phyloP scores from a whole-genome alignment of 2,329 filamentous ascomycete genomes.

The Zymoseptoria ardabiliae region DNA sequence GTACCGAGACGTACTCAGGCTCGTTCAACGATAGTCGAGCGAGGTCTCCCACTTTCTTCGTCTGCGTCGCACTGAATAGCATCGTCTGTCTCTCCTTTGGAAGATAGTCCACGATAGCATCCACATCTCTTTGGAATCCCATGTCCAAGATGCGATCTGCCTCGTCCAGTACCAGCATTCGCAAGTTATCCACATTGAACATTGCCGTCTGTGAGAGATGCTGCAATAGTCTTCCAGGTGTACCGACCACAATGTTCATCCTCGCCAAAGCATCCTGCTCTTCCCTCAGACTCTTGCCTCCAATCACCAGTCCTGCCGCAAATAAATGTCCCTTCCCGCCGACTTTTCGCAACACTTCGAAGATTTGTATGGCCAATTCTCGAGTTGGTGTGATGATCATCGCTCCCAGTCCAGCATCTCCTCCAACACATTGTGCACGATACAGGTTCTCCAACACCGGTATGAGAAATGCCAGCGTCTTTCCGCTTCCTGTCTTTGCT shows the following conservation, averaged over 20 bases:
- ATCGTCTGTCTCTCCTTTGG: conserved; percentile 81
- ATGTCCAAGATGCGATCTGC: conserved; percentile 96
- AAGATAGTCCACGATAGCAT: conserved; percentile 87
- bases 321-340: conserved; percentile 77
- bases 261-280: conserved; percentile 74
- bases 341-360: conserved; percentile 85
- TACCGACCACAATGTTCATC: conserved; percentile 97
- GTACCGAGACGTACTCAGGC: conserved; percentile 90
- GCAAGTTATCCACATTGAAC: conserved; percentile 82
- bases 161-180: conserved; percentile 90
- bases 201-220: conserved; percentile 90
- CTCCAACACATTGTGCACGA: conserved; percentile 78
- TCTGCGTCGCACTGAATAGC: conserved; percentile 94
- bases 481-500: conserved; percentile 91
- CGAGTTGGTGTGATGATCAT: conserved; percentile 90
- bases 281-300: conserved; percentile 82
- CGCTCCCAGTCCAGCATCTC: conserved; percentile 78
- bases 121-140: conserved; percentile 85
- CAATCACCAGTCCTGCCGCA: conserved; percentile 87
- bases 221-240: conserved; percentile 88
- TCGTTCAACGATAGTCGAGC: conserved; percentile 81
- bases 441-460: conserved; percentile 91
- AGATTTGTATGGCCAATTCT: conserved; percentile 93
- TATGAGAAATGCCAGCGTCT: conserved; percentile 86
- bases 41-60: conserved; percentile 85